Percentiles rank a stretch among this genome's conserved stretches.
Conservation (phyloP, 2,329 filamentous ascomycete genomes). For the Microcyclospora tardicrescens region DNA sequence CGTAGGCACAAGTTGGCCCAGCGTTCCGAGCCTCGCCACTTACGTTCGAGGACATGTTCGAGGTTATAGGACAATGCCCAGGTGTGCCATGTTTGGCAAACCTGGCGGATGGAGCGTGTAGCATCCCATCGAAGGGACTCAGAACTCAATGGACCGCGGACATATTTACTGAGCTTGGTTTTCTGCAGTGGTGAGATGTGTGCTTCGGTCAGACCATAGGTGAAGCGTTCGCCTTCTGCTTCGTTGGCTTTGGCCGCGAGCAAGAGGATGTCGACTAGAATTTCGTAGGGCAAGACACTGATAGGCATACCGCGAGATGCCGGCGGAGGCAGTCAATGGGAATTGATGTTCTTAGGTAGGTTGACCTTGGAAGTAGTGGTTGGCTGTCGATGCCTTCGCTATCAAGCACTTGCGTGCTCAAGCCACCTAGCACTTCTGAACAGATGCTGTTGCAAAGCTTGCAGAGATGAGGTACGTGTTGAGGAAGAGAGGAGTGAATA, state of each 20-base stretch:
- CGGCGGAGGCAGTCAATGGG: too few species aligned
- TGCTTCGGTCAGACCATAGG: constrained; percentile 40
- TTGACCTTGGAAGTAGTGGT: too few species aligned
- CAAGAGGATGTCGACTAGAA: constrained; percentile 39
- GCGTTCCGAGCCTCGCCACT: constrained; percentile 40
- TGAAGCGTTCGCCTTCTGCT: constrained; percentile 35
- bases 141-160: constrained; percentile 38
- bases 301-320: constrained; percentile 21
- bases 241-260: constrained; percentile 36
- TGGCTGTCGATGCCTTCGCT: too few species aligned
- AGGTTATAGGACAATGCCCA: constrained; percentile 41
- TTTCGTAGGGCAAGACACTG: constrained; percentile 39
- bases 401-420: too few species aligned
- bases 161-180: constrained; percentile 34
- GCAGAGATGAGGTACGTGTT: too few species aligned
- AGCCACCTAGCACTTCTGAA: too few species aligned
- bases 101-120: constrained; percentile 35
- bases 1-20: constrained; percentile 37
- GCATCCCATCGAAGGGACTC: constrained; percentile 41
- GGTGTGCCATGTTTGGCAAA: constrained; percentile 39
- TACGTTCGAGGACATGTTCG: constrained; percentile 38
- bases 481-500: too few species aligned
- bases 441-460: too few species aligned
- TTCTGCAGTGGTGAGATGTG: constrained; percentile 31
- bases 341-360: too few species aligned